Conservation (phyloP, 2,329 filamentous ascomycete genomes). For the Fusarium bactridioides region DNA sequence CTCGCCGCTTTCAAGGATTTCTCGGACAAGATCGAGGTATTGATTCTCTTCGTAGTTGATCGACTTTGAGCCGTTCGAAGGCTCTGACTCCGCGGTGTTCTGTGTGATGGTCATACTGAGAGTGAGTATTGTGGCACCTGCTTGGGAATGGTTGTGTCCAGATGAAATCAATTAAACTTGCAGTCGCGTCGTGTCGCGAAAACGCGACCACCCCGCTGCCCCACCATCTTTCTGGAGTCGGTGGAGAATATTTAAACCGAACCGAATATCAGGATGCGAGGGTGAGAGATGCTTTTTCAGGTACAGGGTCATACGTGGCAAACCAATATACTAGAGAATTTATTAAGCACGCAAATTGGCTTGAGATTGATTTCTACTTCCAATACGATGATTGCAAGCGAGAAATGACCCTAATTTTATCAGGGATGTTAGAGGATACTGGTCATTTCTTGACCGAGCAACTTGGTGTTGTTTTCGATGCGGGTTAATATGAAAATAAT, state of each 20-base stretch:
- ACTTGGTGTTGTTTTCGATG: background rate
- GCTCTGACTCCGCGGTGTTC: background rate
- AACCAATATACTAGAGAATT: background rate
- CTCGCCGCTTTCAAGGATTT: constrained; percentile 85
- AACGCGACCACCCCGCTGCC: constrained; percentile 4
- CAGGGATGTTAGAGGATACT: background rate
- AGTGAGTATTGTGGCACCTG: background rate
- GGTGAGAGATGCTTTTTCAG: background rate
- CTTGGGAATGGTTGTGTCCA: background rate
- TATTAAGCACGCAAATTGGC: background rate
- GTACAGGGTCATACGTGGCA: background rate
- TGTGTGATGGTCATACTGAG: constrained; percentile 34
- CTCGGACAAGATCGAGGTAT: constrained; percentile 87
- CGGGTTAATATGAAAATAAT: background rate
- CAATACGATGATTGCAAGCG: background rate
- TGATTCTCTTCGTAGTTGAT: constrained; percentile 84
- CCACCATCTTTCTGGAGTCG: background rate
- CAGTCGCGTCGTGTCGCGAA: constrained; percentile 18
- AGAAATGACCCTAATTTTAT: background rate
- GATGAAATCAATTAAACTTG: constrained; percentile 31
- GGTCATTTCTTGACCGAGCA: background rate
- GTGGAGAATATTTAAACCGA: constrained; percentile 4
- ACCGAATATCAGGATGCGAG: background rate
- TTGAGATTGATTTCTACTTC: background rate
- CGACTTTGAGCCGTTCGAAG: constrained; percentile 19